Base-by-base conservation (phyloP, 306 rosid genomes). In the Leucaena leucocephala region DNA sequence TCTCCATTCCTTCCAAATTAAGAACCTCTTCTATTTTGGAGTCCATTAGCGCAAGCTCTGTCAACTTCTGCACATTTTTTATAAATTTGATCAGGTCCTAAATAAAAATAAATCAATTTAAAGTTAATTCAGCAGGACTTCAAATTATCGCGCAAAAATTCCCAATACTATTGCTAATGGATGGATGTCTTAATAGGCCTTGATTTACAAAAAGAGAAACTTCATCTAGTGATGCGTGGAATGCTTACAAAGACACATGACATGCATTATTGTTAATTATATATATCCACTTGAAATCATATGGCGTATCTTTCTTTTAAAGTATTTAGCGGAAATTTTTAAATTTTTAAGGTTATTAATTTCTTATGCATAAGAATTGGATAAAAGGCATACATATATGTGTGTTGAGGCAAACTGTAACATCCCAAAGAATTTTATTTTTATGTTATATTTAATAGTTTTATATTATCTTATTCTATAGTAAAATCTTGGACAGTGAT, bases 1-100 rank as follows among this genome's bases (percentile, higher is more conserved):
- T 64, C 16, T 36, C 46, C 21, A 7, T 12, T 64, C 69, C 46
- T 36, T 64, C 70, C 46, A 64, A 8, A 6, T 35, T 8, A 16
- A 64, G 3, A 0, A 64, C n/a, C 22, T 64, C 70, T 64, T 38
- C 27, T 38, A 38, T 16, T 36, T 38, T 15, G 9, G 13, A 14
- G 70, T 16, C n/a, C 2, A 0, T 1, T 16, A 64, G 0, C 6
- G 0, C 6, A 64, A 64, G 27, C 0, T 0, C 0, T 36, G 46
- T 64, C 13, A 64, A 6, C 11, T 64, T 35, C 8, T 64, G 46
- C 70, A 64, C 17, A 16, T 16, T 13, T 12, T 7, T 38, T 0
- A 15, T 15, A 0, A 36, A 16, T 36, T 40, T n/a, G 14, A 36
- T 7, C 4, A 0, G 6, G 7, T 38, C 70, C 71, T 39, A n/a